A percentile compares a stretch with the other conserved stretches of the same genome.
Conservation (phyloP, 106 monocot species). For the Dioscorea zingiberensis region DNA sequence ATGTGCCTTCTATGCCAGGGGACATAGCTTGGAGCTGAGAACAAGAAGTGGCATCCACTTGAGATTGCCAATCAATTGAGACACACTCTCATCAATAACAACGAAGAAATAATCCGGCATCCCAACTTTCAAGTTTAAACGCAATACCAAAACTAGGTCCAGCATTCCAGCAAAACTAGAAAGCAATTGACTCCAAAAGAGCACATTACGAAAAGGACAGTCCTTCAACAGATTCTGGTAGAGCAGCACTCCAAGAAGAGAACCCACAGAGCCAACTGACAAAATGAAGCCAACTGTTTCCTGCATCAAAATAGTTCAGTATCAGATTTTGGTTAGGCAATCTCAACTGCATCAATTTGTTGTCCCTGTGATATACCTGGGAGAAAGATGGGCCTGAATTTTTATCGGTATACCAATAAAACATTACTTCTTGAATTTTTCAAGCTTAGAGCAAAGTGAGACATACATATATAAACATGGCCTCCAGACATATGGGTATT, state of each 20-base stretch:
- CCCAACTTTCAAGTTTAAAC: conserved; percentile 50
- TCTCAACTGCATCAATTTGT: too few species aligned
- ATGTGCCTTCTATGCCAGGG: conserved; percentile 83
- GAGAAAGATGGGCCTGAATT: conserved; percentile 69
- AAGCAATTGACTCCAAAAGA: conserved; percentile 69
- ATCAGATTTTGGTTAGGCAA: too few species aligned
- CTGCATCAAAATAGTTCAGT: conserved; percentile 8
- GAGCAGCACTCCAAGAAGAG: conserved; percentile 69
- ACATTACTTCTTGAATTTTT: conserved; percentile 84
- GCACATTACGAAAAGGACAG: conserved; percentile 57
- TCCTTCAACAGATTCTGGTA: conserved; percentile 68
- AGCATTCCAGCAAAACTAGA: conserved; percentile 58
- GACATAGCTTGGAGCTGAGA: conserved; percentile 77
- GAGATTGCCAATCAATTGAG: conserved; percentile 47
- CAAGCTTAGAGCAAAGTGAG: conserved; percentile 57
- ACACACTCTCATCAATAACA: conserved; percentile 56
- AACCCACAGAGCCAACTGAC: conserved; percentile 54
- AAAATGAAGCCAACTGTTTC: conserved; percentile 41
- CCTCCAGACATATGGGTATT: conserved; percentile 60
- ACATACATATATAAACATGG: conserved; percentile 75
- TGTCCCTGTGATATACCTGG: conserved; percentile 38
- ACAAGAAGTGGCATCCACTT: conserved; percentile 93
- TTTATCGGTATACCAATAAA: conserved; percentile 87
- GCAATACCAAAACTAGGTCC: conserved; percentile 49
- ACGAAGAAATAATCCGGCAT: conserved; percentile 56